These are phyloP conservation scores for Aureobasidium sp. DNA, from an alignment of 2,329 filamentous ascomycete genomes.

Conservation along the genomic window DNA sequence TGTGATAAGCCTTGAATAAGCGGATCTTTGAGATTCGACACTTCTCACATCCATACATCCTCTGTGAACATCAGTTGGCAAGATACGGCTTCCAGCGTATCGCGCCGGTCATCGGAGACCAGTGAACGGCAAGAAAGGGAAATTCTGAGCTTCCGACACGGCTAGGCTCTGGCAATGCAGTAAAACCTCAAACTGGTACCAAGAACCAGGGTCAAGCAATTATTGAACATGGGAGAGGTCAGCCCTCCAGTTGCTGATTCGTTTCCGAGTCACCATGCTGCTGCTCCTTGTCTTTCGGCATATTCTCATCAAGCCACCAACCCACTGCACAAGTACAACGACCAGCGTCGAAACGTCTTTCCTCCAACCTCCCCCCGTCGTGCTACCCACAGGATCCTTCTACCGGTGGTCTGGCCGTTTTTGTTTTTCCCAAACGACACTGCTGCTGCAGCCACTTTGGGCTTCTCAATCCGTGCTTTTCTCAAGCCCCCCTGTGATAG, in stretches of 20 bases:
- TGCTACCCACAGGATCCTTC: neutral
- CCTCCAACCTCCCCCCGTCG: neutral
- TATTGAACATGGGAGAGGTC: neutral
- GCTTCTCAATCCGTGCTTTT: neutral
- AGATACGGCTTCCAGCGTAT: neutral
- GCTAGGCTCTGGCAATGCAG: neutral
- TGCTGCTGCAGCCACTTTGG: neutral
- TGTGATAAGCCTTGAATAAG: neutral
- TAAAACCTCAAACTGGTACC: neutral
- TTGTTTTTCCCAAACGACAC: neutral
- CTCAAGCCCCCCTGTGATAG: neutral
- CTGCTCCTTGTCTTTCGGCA: neutral
- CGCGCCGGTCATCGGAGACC: neutral
- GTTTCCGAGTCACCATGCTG: neutral
- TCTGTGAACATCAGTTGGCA: neutral
- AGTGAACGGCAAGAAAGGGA: neutral
- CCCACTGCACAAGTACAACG: neutral
- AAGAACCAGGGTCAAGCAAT: neutral
- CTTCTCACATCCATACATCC: neutral
- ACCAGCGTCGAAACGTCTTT: constrained; percentile 1
- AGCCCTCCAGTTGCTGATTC: neutral
- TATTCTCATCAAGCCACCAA: constrained; percentile 6
- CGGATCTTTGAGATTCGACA: neutral
- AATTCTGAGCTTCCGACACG: neutral
- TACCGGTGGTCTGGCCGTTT: neutral